Conservation (phyloP, 1,284 basidiomycete genomes). For the Papiliotrema fonsecae region DNA sequence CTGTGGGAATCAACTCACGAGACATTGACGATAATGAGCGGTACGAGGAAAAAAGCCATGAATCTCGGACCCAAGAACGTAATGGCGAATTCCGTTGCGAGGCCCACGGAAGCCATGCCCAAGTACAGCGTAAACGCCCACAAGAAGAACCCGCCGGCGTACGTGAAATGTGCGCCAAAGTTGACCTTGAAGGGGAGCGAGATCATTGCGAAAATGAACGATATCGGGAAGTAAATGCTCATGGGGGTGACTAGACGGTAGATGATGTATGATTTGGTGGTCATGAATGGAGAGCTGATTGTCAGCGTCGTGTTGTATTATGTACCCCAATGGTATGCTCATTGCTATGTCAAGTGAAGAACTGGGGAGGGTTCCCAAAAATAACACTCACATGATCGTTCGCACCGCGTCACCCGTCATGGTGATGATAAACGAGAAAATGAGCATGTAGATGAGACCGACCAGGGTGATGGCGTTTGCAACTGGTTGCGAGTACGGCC, state of each 20-base stretch:
- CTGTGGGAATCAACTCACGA: constrained; percentile 41
- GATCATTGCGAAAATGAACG: constrained; percentile 62
- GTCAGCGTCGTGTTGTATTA: background rate
- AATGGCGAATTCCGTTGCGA: constrained; percentile 57
- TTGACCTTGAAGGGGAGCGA: constrained; percentile 60
- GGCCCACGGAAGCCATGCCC: constrained; percentile 43
- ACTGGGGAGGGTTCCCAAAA: no score
- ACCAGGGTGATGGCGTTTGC: constrained; percentile 68
- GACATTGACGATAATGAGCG: constrained; percentile 63
- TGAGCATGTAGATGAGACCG: constrained; percentile 62
- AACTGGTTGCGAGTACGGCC: constrained; percentile 63
- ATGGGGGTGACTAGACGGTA: constrained; percentile 58
- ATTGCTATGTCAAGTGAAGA: no score
- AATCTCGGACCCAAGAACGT: constrained; percentile 44
- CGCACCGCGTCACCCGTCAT: constrained; percentile 50
- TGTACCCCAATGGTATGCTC: background rate
- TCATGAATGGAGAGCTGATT: constrained; percentile 49
- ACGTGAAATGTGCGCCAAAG: constrained; percentile 45
- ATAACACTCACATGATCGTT: constrained; percentile 40
- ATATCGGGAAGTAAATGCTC: constrained; percentile 58
- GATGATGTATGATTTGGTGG: constrained; percentile 54
- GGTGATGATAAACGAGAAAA: constrained; percentile 50
- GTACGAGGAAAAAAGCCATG: constrained; percentile 42
- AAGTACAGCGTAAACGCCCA: constrained; percentile 70
- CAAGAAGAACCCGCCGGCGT: constrained; percentile 60